Evolutionary conservation across 2,329 filamentous ascomycete species (phyloP).

Genomic region (Chaetomiaceae sp.): DNA sequence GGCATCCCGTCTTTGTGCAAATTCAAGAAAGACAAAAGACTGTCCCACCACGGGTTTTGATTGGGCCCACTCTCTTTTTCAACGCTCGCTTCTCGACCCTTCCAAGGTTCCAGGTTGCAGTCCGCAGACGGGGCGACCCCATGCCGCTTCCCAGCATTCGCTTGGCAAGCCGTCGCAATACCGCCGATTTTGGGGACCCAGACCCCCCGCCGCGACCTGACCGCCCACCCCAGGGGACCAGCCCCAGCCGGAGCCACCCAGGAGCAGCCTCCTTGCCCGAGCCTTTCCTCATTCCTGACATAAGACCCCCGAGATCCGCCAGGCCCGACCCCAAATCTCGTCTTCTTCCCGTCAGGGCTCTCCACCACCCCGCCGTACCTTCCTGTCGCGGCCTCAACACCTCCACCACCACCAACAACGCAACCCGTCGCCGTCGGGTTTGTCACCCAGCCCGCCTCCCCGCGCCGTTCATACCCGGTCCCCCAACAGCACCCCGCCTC

Average conservation of each 20-base stretch:
- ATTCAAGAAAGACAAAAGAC: no score
- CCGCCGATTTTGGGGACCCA: slow-evolving; percentile 1
- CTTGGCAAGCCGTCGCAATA: slow-evolving; percentile 1
- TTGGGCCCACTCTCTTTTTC: not conserved
- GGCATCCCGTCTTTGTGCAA: no score
- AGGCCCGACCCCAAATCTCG: slow-evolving; percentile 20
- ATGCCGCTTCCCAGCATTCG: slow-evolving; percentile 3
- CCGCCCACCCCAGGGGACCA: slow-evolving; percentile 13
- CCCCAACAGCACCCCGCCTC: not conserved
- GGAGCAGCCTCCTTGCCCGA: slow-evolving; percentile 3
- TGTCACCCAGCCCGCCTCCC: no score
- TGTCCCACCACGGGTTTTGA: not conserved
- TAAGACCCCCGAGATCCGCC: slow-evolving; percentile 15
- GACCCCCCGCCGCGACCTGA: slow-evolving; percentile 20
- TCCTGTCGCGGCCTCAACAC: not conserved
- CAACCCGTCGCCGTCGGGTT: no score
- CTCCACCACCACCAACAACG: not conserved
- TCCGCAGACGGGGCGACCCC: not conserved
- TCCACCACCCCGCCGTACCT: not conserved
- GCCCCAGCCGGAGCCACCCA: slow-evolving; percentile 11
- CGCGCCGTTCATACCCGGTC: no score
- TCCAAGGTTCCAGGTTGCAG: not conserved
- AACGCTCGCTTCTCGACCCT: not conserved
- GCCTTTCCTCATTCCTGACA: not conserved
- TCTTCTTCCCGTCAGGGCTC: no score